These are phyloP conservation scores for Madurella mycetomatis DNA, from an alignment of 2,329 filamentous ascomycete genomes.

Conservation along the genomic window DNA sequence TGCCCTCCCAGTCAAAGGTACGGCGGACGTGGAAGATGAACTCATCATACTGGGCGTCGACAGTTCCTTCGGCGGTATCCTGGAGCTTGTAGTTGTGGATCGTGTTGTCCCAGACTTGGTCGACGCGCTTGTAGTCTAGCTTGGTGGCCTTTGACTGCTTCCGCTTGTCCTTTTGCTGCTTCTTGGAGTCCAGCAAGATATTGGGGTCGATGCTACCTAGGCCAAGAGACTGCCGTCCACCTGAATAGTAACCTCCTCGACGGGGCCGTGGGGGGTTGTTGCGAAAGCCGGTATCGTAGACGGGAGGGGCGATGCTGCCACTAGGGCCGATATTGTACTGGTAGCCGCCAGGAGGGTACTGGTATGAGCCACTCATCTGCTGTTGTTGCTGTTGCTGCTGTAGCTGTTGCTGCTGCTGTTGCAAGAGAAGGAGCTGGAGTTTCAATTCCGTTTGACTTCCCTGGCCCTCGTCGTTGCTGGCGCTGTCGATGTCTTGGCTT, in stretches of 20 bases:
- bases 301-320: slow-evolving; percentile 5
- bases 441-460: slow-evolving; percentile 27
- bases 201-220: slow-evolving; percentile 17
- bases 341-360: slow-evolving; percentile 10
- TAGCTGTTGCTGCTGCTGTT: slow-evolving; percentile 16
- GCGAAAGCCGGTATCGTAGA: slow-evolving; percentile 14
- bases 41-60: slow-evolving; percentile 62
- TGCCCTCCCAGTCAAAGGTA: slow-evolving; percentile 79
- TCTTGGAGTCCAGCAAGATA: slow-evolving; percentile 9
- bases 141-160: slow-evolving; percentile 22
- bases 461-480: slow-evolving; percentile 19
- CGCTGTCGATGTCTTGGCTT: slow-evolving; percentile 18
- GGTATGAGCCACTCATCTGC: slow-evolving; percentile 10
- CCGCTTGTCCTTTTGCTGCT: slow-evolving; percentile 20
- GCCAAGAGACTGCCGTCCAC: slow-evolving; percentile 1
- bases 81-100: slow-evolving; percentile 52
- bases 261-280: slow-evolving; percentile 1
- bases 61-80: slow-evolving; percentile 44
- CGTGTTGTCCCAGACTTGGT: slow-evolving; percentile 49
- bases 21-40: slow-evolving; percentile 80
- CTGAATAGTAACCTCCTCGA: not conserved
- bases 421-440: slow-evolving; percentile 24
- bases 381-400: slow-evolving; percentile 13
- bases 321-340: slow-evolving; percentile 7
- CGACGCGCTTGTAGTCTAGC: slow-evolving; percentile 48